Percentiles rank a stretch among this genome's conserved stretches.
Evolutionary conservation across 2,329 filamentous ascomycete species (phyloP).

Genomic region (Phialemonium atrogriseum): DNA sequence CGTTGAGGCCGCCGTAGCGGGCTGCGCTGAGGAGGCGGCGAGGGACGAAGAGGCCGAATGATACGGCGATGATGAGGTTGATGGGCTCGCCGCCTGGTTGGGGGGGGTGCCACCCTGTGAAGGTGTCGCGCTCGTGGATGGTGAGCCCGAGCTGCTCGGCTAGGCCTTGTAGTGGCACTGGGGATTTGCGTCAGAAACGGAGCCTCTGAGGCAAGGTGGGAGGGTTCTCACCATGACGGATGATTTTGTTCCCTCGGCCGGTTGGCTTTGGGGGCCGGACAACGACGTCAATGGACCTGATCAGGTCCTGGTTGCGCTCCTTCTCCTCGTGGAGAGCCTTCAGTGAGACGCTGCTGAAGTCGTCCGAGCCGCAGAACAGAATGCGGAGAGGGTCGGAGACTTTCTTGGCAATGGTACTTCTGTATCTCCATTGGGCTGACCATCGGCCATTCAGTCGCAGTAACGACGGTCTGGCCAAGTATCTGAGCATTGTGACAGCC

Average conservation of each 20-base stretch:
- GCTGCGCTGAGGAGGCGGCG: constrained; percentile 60
- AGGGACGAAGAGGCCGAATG: constrained; percentile 87
- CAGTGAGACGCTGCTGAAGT: constrained; percentile 76
- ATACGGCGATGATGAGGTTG: constrained; percentile 85
- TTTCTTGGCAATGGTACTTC: not conserved
- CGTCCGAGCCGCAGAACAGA: constrained; percentile 89
- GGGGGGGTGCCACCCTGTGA: constrained; percentile 61
- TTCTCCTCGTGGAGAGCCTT: constrained; percentile 58
- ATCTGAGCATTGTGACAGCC: too few species aligned
- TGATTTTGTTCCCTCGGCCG: constrained; percentile 61
- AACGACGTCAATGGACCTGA: constrained; percentile 78
- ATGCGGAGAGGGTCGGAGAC: constrained; percentile 61
- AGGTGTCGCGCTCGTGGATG: constrained; percentile 71
- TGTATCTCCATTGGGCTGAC: too few species aligned
- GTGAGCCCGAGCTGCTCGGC: constrained; percentile 56
- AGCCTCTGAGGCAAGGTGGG: not conserved
- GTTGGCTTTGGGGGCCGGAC: constrained; percentile 70
- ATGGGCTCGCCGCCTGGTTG: constrained; percentile 25
- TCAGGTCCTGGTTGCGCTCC: constrained; percentile 37
- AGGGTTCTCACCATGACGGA: too few species aligned
- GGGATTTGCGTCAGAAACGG: not conserved
- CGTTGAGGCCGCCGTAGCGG: constrained; percentile 81
- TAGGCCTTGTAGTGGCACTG: constrained; percentile 65
- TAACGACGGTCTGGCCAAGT: too few species aligned
- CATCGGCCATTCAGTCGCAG: too few species aligned